Percentiles rank a stretch among this genome's conserved stretches.
These are phyloP conservation scores for Citrullus amarus DNA, from an alignment of 306 rosid species.

Conservation along the genomic window DNA sequence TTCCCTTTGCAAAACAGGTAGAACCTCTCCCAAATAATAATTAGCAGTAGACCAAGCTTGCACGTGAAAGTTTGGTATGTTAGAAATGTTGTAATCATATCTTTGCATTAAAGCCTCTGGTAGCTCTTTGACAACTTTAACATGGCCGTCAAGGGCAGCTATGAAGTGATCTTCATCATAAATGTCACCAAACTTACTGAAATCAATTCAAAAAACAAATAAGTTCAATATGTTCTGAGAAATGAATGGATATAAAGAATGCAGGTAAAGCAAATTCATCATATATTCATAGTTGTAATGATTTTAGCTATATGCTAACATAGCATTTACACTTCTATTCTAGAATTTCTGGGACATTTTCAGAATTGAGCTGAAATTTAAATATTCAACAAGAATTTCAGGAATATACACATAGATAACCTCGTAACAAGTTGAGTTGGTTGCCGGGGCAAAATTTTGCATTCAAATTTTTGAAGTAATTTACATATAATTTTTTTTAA, in stretches of 20 bases:
- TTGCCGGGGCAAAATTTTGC: neutral
- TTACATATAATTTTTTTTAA: no score
- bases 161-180: constrained; percentile 83
- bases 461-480: neutral
- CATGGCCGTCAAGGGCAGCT: constrained; percentile 68
- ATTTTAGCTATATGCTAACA: neutral
- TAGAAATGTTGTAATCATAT: constrained; percentile 50
- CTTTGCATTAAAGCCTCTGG: constrained; percentile 59
- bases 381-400: neutral
- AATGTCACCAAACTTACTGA: constrained; percentile 77
- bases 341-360: neutral
- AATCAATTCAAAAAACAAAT: neutral
- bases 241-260: neutral
- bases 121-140: constrained; percentile 81
- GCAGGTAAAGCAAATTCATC: neutral
- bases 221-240: neutral
- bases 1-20: constrained; percentile 63
- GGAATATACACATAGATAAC: neutral
- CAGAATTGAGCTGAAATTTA: neutral
- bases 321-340: neutral
- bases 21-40: constrained; percentile 67
- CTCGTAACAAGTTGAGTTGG: neutral
- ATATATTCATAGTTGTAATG: neutral
- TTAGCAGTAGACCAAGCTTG: constrained; percentile 83
- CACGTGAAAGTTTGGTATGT: constrained; percentile 55